Evolutionary conservation across 139 green algal species (phyloP).

Genomic region (Chlamydomonas incerta): DNA sequence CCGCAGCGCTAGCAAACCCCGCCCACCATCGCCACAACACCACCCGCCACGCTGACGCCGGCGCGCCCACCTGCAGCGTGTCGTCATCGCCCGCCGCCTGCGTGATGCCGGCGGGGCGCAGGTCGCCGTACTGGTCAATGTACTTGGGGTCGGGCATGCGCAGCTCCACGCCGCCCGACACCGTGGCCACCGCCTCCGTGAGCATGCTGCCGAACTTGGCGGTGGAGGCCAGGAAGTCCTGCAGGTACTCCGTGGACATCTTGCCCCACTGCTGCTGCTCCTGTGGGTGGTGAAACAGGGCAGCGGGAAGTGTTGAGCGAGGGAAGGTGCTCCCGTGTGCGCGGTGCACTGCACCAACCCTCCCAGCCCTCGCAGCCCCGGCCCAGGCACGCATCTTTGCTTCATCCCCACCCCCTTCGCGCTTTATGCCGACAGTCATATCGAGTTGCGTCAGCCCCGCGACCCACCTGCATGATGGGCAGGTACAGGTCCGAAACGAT

Average conservation of each 20-base stretch:
- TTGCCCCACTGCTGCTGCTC: slow-evolving; percentile 76
- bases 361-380: too few relatives aligned
- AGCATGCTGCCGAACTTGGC: slow-evolving; percentile 80
- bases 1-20: too few relatives aligned
- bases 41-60: too few relatives aligned
- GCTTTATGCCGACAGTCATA: too few relatives aligned
- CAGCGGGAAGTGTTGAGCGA: too few relatives aligned
- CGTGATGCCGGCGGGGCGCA: slow-evolving; percentile 68
- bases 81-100: slow-evolving; percentile 67
- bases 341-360: too few relatives aligned
- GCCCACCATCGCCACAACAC: too few relatives aligned
- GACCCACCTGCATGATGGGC: slow-evolving; percentile 68
- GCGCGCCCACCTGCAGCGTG: slow-evolving; percentile 3
- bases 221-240: slow-evolving; percentile 49
- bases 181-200: slow-evolving; percentile 73
- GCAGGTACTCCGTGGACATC: slow-evolving; percentile 64
- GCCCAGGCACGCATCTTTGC: too few relatives aligned
- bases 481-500: slow-evolving; percentile 87
- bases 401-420: too few relatives aligned
- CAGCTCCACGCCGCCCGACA: slow-evolving; percentile 80
- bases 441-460: too few relatives aligned
- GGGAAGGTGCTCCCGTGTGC: too few relatives aligned
- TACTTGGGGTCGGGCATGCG: slow-evolving; percentile 72
- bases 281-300: background rate
- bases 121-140: slow-evolving; percentile 54